phyloP scores from a whole-genome alignment of 129 eudicot genomes.

The Lactuca saligna region DNA sequence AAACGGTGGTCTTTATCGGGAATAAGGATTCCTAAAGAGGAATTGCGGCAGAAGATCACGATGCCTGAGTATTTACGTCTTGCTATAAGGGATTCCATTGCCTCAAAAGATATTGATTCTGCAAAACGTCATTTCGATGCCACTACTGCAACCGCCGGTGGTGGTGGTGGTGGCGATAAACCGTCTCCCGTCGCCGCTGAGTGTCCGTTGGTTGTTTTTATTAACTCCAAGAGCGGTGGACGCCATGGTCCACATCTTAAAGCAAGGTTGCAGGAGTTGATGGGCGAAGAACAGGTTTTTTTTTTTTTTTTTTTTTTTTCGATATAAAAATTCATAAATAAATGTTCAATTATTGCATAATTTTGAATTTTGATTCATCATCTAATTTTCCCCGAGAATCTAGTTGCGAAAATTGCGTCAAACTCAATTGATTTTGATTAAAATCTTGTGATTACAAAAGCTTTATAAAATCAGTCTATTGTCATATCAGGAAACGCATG shows the following conservation, averaged over 20 bases:
- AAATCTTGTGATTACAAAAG: background rate
- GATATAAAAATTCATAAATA: background rate
- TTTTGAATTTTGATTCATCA: background rate
- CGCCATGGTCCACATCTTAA: conserved; percentile 80
- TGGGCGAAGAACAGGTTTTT: conserved; percentile 86
- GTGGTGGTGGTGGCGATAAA: background rate
- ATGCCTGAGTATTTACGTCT: conserved; percentile 66
- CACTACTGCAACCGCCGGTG: conserved; percentile 14
- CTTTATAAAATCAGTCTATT: background rate
- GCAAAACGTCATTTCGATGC: conserved; percentile 33
- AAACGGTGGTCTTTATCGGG: conserved; percentile 61
- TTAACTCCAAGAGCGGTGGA: conserved; percentile 88
- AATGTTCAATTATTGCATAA: background rate
- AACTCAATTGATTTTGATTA: conserved; percentile 1
- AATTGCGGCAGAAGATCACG: conserved; percentile 51
- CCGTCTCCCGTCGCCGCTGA: conserved; percentile 33
- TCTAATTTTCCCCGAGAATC: background rate
- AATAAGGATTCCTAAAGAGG: conserved; percentile 53
- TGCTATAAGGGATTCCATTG: conserved; percentile 64
- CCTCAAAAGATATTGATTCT: conserved; percentile 37
- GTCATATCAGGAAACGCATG: background rate
- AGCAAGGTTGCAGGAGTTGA: conserved; percentile 65
- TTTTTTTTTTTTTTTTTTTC: background rate
- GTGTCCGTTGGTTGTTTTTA: conserved; percentile 73
- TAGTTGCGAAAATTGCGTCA: background rate